A percentile compares a stretch with the other conserved stretches of the same genome.
These are phyloP conservation scores for Scutellaria baicalensis DNA, from an alignment of 257 asterid species.

Conservation along the genomic window DNA sequence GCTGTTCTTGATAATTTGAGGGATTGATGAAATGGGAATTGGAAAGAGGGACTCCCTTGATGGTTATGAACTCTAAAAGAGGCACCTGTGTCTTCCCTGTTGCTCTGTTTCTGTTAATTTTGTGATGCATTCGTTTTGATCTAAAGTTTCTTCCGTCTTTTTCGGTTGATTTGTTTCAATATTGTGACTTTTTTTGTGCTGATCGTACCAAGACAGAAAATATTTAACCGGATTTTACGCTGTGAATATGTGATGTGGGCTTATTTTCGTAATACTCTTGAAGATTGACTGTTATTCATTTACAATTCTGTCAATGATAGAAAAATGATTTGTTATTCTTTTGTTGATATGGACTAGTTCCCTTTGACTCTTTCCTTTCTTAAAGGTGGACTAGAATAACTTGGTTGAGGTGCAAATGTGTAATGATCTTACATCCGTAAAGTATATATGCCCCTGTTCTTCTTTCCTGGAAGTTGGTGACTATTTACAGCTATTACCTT, in stretches of 20 bases:
- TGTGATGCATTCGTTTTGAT: not conserved
- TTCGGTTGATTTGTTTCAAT: constrained; percentile 1
- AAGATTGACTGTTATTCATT: not conserved
- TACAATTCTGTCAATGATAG: not conserved
- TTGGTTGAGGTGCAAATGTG: too few species aligned
- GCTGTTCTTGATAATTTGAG: not conserved
- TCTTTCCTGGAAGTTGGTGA: too few species aligned
- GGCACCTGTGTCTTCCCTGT: not conserved
- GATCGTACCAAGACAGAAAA: not conserved
- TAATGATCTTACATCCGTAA: too few species aligned
- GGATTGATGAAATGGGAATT: not conserved
- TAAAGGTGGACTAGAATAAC: too few species aligned
- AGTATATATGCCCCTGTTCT: too few species aligned
- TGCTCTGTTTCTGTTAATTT: not conserved
- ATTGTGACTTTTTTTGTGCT: not conserved
- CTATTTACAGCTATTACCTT: too few species aligned
- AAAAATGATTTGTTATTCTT: not conserved
- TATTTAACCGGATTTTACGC: not conserved
- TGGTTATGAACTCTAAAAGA: not conserved
- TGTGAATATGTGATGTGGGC: constrained; percentile 16
- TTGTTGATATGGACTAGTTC: not conserved
- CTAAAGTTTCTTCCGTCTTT: not conserved
- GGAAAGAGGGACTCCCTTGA: not conserved
- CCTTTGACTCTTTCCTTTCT: not conserved
- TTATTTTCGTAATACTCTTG: not conserved